phyloP scores from a whole-genome alignment of 129 eudicot species.

The Flaveria sonorensis region DNA sequence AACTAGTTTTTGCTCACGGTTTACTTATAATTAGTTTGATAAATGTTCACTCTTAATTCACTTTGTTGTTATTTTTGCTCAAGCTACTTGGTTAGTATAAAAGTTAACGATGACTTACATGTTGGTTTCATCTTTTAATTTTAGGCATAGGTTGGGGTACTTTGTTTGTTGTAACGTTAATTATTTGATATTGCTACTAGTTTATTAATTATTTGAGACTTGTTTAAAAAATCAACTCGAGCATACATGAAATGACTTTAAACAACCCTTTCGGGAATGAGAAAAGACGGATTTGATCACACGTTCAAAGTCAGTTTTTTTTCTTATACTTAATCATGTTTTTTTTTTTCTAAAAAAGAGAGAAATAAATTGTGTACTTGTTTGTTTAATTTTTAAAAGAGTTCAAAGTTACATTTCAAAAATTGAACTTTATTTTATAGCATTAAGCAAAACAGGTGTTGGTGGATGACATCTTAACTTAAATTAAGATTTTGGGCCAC shows the following conservation, averaged over 20 bases:
- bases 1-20: not conserved
- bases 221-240: not conserved
- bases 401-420: slow-evolving; percentile 1
- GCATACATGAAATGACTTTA: not conserved
- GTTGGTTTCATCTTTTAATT: not conserved
- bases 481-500: slow-evolving; percentile 50
- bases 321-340: not conserved
- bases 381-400: not conserved
- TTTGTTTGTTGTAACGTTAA: not conserved
- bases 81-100: not conserved
- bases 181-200: not conserved
- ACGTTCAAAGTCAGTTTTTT: not conserved
- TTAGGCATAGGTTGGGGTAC: not conserved
- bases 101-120: not conserved
- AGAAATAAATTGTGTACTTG: not conserved
- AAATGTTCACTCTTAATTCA: not conserved
- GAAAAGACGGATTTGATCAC: not conserved
- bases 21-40: not conserved
- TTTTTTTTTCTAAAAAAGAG: not conserved
- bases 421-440: not conserved
- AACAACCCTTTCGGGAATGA: not conserved
- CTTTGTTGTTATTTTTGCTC: not conserved
- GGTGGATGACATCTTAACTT: slow-evolving; percentile 58
- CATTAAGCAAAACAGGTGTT: slow-evolving; percentile 32
- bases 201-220: not conserved